Conservation (phyloP, 495 filamentous ascomycete genomes). For the Chaetomium fimeti region DNA sequence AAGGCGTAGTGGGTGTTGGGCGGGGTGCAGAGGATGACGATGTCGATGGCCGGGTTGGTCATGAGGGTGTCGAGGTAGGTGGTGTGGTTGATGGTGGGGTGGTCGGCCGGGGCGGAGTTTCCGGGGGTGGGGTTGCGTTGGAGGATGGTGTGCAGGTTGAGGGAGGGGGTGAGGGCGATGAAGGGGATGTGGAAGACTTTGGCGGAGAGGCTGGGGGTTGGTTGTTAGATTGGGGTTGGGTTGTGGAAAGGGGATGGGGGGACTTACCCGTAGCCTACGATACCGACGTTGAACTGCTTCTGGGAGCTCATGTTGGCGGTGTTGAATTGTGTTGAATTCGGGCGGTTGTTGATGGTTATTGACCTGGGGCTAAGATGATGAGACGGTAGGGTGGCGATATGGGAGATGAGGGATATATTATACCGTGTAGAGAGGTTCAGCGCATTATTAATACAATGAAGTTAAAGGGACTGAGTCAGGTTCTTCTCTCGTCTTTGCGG, state of each 20-base stretch:
- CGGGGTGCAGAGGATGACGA: slow-evolving; percentile 73
- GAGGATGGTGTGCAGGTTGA: slow-evolving; percentile 74
- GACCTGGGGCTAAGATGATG: neutral
- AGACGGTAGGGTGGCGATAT: neutral
- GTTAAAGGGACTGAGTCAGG: slow-evolving; percentile 2
- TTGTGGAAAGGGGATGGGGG: neutral
- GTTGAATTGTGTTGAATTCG: neutral
- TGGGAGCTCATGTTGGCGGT: slow-evolving; percentile 23
- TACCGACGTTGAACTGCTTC: slow-evolving; percentile 51
- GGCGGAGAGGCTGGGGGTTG: slow-evolving; percentile 62
- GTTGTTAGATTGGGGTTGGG: slow-evolving; percentile 4
- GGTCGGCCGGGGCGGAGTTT: slow-evolving; percentile 67
- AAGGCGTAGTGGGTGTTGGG: slow-evolving; percentile 73
- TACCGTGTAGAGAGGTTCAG: too few species aligned
- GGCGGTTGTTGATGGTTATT: neutral
- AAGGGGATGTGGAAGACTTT: slow-evolving; percentile 91
- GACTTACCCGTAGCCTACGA: slow-evolving; percentile 56
- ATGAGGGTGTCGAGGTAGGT: slow-evolving; percentile 61
- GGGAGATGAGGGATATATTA: neutral
- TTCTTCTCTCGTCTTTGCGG: neutral
- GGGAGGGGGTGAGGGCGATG: slow-evolving; percentile 60
- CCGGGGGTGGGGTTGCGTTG: slow-evolving; percentile 56
- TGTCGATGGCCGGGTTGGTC: slow-evolving; percentile 62
- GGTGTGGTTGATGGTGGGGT: slow-evolving; percentile 64
- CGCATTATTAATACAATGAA: slow-evolving; percentile 1